Evolutionary conservation across 495 filamentous ascomycete genomes (phyloP).

Genomic region (Podospora bellae-mahoneyi): DNA sequence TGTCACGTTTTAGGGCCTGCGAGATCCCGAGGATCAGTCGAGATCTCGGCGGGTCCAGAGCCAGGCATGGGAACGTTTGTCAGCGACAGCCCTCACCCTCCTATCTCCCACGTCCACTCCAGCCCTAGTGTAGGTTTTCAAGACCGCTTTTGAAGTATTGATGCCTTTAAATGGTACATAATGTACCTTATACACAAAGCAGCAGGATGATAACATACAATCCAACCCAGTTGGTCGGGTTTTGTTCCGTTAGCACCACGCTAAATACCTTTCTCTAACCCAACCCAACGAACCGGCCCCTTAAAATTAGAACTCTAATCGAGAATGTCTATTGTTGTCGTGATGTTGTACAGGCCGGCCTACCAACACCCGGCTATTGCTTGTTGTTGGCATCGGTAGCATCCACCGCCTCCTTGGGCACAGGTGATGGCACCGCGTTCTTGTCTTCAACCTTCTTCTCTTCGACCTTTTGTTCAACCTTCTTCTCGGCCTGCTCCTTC

Average conservation of each 20-base stretch:
- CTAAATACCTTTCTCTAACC: neutral
- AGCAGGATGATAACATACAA: neutral
- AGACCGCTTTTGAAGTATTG: too few relatives aligned
- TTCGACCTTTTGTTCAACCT: constrained; percentile 11
- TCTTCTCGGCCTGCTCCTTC: neutral
- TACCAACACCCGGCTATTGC: constrained; percentile 15
- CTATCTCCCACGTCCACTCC: too few relatives aligned
- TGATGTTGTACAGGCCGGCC: neutral
- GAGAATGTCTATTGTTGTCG: neutral
- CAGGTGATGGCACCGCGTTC: constrained; percentile 1
- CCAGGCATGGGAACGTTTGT: too few relatives aligned
- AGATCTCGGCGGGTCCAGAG: neutral
- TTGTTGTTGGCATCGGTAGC: constrained; percentile 32
- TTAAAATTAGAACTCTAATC: neutral
- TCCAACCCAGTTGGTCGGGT: neutral
- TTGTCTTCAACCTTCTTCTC: constrained; percentile 9
- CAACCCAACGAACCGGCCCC: neutral
- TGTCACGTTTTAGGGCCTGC: too few relatives aligned
- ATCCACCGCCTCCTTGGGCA: constrained; percentile 26
- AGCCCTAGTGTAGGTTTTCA: too few relatives aligned
- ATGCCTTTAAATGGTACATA: neutral
- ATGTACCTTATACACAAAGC: neutral
- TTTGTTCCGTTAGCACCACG: neutral
- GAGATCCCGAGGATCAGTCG: too few relatives aligned
- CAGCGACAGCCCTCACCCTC: too few relatives aligned